These are phyloP conservation scores for Aurinia saxatilis DNA, from an alignment of 345 rosid genomes.

Conservation along the genomic window DNA sequence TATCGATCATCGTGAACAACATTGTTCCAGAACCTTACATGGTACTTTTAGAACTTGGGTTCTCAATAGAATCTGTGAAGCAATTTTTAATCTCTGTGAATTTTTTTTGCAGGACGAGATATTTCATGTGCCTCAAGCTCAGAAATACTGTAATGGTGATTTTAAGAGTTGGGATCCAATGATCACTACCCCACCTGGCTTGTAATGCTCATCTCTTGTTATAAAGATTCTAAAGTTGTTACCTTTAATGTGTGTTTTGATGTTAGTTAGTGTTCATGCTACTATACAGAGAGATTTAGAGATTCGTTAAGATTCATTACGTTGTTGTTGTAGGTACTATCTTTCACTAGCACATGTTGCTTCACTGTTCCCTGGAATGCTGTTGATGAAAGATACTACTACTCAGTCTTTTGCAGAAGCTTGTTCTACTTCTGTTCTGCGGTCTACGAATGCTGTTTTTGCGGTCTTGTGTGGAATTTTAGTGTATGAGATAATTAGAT, in stretches of 20 bases:
- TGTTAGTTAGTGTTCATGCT: not conserved
- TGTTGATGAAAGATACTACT: constrained; percentile 19
- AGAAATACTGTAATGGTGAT: constrained; percentile 67
- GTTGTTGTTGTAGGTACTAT: constrained; percentile 56
- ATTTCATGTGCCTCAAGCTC: constrained; percentile 89
- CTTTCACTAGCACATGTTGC: constrained; percentile 78
- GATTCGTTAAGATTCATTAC: not conserved
- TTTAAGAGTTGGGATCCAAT: constrained; percentile 93
- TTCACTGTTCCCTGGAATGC: constrained; percentile 64
- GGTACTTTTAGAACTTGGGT: constrained; percentile 31
- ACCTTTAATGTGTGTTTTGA: not conserved
- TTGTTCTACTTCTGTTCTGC: constrained; percentile 59
- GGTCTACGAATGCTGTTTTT: constrained; percentile 57
- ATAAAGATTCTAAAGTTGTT: not conserved
- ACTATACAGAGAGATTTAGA: not conserved
- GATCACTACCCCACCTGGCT: constrained; percentile 98
- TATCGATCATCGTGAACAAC: constrained; percentile 57
- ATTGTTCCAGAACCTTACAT: constrained; percentile 80
- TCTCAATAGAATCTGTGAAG: not conserved
- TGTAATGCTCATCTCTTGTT: constrained; percentile 35
- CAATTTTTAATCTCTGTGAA: not conserved
- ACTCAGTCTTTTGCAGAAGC: constrained; percentile 38
- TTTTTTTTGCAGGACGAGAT: constrained; percentile 73
- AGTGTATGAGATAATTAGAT: constrained; percentile 53
- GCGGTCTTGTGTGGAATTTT: constrained; percentile 69